phyloP scores from a whole-genome alignment of 768 basidiomycete genomes.

The Boletus rubroflammeus region DNA sequence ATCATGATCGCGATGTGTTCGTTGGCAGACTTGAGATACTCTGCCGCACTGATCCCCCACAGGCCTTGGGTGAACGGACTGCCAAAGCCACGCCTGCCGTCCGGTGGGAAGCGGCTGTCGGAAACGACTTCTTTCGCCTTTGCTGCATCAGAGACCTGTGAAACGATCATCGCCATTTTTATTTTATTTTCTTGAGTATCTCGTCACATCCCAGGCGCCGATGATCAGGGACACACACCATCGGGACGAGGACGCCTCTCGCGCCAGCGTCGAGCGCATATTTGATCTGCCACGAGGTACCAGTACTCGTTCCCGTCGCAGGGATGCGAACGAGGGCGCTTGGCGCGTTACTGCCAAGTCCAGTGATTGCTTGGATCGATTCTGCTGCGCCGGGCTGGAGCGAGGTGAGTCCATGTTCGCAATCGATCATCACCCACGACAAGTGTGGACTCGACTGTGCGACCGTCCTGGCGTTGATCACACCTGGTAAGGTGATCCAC shows the following conservation, averaged over 20 bases:
- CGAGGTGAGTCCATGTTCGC: slow-evolving; percentile 62
- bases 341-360: slow-evolving; percentile 40
- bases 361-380: slow-evolving; percentile 50
- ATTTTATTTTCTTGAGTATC: not conserved
- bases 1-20: slow-evolving; percentile 53
- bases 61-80: slow-evolving; percentile 56
- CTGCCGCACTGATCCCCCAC: slow-evolving; percentile 50
- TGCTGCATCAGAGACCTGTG: slow-evolving; percentile 48
- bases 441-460: slow-evolving; percentile 53
- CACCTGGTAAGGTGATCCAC: slow-evolving; percentile 62
- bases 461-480: slow-evolving; percentile 54
- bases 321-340: slow-evolving; percentile 61
- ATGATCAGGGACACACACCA: slow-evolving; percentile 40
- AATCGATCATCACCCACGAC: slow-evolving; percentile 64
- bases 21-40: slow-evolving; percentile 57
- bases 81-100: slow-evolving; percentile 62
- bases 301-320: slow-evolving; percentile 53
- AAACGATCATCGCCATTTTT: too few species aligned
- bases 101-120: slow-evolving; percentile 60
- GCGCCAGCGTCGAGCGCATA: slow-evolving; percentile 67
- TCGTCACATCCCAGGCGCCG: too few species aligned
- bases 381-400: slow-evolving; percentile 56
- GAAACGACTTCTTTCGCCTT: slow-evolving; percentile 55
- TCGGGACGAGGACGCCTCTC: slow-evolving; percentile 60
- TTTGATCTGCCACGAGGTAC: slow-evolving; percentile 70